These are phyloP conservation scores for Paraglomus occultum DNA, from an alignment of 192 early-diverging fungal species.

Conservation along the genomic window DNA sequence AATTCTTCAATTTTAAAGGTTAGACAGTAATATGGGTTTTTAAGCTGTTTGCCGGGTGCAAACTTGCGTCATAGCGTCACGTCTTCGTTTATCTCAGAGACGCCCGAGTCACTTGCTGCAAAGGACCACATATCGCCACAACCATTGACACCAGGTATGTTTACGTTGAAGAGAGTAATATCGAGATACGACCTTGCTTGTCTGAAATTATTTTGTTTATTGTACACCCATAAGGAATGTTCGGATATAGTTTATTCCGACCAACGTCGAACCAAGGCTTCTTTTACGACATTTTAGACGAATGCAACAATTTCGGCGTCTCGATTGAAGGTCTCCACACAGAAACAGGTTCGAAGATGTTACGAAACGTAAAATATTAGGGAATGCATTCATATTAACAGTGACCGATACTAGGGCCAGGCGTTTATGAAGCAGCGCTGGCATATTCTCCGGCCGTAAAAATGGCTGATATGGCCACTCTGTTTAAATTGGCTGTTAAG, in stretches of 20 bases:
- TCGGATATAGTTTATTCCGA: conserved; percentile 74
- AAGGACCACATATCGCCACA: conserved; percentile 57
- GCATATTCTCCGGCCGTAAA: conserved; percentile 58
- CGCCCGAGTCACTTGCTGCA: conserved; percentile 56
- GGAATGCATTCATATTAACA: background rate
- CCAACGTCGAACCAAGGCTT: conserved; percentile 65
- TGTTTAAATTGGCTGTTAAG: conserved; percentile 77
- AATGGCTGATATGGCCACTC: conserved; percentile 67
- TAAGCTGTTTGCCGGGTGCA: background rate
- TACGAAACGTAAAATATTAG: background rate
- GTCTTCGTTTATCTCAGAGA: conserved; percentile 48
- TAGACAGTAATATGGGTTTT: conserved; percentile 5
- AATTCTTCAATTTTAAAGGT: conserved; percentile 84
- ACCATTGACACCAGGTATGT: conserved; percentile 74
- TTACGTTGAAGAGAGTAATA: too few species aligned
- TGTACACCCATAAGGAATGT: conserved; percentile 26
- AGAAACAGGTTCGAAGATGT: conserved; percentile 59
- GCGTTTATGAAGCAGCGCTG: conserved; percentile 79
- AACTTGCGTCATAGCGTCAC: background rate
- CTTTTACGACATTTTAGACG: conserved; percentile 69
- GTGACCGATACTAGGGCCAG: conserved; percentile 52
- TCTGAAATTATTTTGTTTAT: too few species aligned
- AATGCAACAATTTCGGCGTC: conserved; percentile 54
- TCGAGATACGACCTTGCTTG: too few species aligned
- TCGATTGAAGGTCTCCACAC: conserved; percentile 78